Evolutionary conservation across 306 rosid species (phyloP).

Genomic region (Potentilla sterilis): DNA sequence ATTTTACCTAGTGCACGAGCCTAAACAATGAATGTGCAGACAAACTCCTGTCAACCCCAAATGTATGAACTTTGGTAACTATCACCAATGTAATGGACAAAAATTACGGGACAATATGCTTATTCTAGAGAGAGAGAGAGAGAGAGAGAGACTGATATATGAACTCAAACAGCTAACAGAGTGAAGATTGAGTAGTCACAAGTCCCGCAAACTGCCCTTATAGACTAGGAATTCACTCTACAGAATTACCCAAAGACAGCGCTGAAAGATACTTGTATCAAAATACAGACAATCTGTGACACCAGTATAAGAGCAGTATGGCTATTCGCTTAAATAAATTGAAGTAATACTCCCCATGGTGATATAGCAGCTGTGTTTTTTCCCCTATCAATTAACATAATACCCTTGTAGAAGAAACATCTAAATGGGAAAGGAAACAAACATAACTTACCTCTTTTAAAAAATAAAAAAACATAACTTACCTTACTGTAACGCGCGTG

Average conservation of each 20-base stretch:
- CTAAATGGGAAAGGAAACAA: neutral
- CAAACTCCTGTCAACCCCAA: neutral
- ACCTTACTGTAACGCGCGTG: slow-evolving; percentile 99
- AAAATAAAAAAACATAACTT: slow-evolving; percentile 21
- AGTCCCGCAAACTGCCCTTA: neutral
- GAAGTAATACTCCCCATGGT: neutral
- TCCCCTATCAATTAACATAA: neutral
- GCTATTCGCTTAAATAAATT: neutral
- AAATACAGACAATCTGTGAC: neutral
- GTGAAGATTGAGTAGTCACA: neutral
- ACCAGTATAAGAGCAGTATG: neutral
- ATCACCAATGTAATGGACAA: neutral
- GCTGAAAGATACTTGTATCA: neutral
- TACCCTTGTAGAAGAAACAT: neutral
- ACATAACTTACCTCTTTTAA: slow-evolving; percentile 17
- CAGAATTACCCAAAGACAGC: neutral
- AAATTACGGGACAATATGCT: too few relatives aligned
- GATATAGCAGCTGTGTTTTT: neutral
- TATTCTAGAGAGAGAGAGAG: too few relatives aligned
- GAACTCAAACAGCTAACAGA: neutral
- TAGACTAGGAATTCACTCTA: neutral
- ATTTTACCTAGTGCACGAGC: neutral
- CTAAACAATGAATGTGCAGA: neutral
- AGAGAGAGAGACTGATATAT: neutral
- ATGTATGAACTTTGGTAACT: neutral